Base-by-base conservation (phyloP, 768 basidiomycete species). In the Agrocybe pediades region DNA sequence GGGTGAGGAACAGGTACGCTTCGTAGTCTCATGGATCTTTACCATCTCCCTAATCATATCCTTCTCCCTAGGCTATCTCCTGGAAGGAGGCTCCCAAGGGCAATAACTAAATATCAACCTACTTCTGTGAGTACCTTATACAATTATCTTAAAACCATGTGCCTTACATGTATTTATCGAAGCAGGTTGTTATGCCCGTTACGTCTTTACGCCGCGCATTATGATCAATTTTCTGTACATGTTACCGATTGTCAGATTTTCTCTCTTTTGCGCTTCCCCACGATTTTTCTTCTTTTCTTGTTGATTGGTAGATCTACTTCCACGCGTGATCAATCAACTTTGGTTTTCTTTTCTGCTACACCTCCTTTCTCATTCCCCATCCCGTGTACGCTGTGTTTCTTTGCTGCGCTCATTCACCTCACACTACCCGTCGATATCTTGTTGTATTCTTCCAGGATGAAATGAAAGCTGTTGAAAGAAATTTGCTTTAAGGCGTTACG, bases 61-160 rank as follows among this genome's bases (percentile, higher is more conserved):
- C 53, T 20, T 23, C 50, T 47, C 51, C 52, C 56, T 68, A 85
- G 84, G 87, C 90, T 58, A 88, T 96, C 67, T 87, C 91, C 62
- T 84, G 49, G 73, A 96, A 98, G 83, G 94, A 95, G 72, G 89
- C 90, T 51, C 92, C 92, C 60, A 87, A 88, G 76, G 80, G 79
- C 51, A 15, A n/a, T n/a, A n/a, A 58, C 59, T 75, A 66, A 70
- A 54, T 13, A 15, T 36, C 11, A 11, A 15, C 5, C n/a, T 13
- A 36, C 11, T n/a, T n/a, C 13, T 36, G 33, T 36, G n/a, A 36
- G 33, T 13, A 15, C 13, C 29, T 7, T 6, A 15, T 30, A 7
- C 6, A 30, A 30, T 30, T 7, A n/a, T n/a, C 29, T 30, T 30
- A 15, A 30, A 15, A 15, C 15, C 29, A 30, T 36, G 11, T 11